Evolutionary conservation across 2,329 filamentous ascomycete species (phyloP).

Genomic region (Aspergillus latus): DNA sequence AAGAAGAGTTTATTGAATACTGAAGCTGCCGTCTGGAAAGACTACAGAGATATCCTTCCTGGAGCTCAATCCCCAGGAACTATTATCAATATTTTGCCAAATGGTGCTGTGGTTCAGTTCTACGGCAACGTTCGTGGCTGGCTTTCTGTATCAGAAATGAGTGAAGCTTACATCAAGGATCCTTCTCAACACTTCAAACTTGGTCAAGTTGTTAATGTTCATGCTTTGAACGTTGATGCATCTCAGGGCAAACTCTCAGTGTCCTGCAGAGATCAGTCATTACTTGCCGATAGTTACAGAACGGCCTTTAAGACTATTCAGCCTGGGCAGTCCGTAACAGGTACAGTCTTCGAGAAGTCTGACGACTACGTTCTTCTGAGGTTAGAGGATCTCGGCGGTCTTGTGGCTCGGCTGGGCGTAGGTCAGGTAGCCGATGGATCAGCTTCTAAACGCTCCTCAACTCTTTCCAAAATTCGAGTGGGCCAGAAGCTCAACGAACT

Average conservation of each 20-base stretch:
- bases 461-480: constrained; percentile 77
- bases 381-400: constrained; percentile 62
- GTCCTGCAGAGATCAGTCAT: constrained; percentile 86
- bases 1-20: constrained; percentile 96
- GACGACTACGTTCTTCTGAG: constrained; percentile 75
- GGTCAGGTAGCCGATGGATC: constrained; percentile 86
- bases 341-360: constrained; percentile 77
- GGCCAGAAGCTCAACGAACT: constrained; percentile 80
- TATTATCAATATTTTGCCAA: constrained; percentile 73
- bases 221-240: constrained; percentile 76
- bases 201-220: constrained; percentile 89
- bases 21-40: constrained; percentile 74
- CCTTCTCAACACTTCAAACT: constrained; percentile 83
- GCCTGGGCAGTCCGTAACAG: constrained; percentile 72
- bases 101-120: constrained; percentile 88
- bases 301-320: constrained; percentile 70
- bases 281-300: constrained; percentile 74
- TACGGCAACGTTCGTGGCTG: constrained; percentile 82
- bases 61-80: constrained; percentile 83
- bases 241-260: constrained; percentile 73
- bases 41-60: constrained; percentile 70
- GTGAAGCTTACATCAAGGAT: constrained; percentile 89
- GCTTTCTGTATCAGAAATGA: constrained; percentile 94
- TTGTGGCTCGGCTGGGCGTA: constrained; percentile 75
- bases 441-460: constrained; percentile 70